A percentile compares a stretch with the other conserved stretches of the same genome.
phyloP scores from a whole-genome alignment of 148 eudicot genomes.

The Rhododendron molle region DNA sequence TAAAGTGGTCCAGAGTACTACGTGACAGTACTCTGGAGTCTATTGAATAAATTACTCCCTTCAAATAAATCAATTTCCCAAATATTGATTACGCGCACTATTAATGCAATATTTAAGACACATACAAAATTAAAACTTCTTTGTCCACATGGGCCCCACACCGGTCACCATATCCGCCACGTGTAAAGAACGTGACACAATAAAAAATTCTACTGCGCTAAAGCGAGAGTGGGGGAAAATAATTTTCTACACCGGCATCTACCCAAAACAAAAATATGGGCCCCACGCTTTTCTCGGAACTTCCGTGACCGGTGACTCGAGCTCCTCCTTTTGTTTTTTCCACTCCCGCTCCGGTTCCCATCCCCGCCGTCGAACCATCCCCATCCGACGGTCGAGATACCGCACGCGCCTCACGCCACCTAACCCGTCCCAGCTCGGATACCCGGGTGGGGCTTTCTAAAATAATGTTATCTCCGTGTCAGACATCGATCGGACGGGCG shows the following conservation, averaged over 20 bases:
- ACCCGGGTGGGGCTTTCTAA: neutral
- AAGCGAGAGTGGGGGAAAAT: neutral
- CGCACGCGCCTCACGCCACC: slow-evolving; percentile 7
- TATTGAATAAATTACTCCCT: no score
- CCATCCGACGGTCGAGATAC: slow-evolving; percentile 3
- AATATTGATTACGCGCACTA: no score
- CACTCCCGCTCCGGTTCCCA: neutral
- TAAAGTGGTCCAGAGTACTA: no score
- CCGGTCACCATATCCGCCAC: neutral
- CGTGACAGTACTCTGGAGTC: no score
- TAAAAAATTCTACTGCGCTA: neutral
- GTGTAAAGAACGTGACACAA: neutral
- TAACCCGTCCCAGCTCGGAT: slow-evolving; percentile 26
- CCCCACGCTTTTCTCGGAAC: slow-evolving; percentile 41
- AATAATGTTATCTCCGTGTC: slow-evolving; percentile 28
- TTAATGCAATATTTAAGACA: no score
- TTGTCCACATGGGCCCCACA: neutral
- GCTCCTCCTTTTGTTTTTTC: neutral
- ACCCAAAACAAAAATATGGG: slow-evolving; percentile 8
- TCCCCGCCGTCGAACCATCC: slow-evolving; percentile 8
- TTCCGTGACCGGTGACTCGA: slow-evolving; percentile 49
- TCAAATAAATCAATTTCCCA: no score
- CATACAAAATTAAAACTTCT: neutral
- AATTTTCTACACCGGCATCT: neutral
- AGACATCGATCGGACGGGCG: slow-evolving; percentile 28